Percentiles rank a stretch among this genome's conserved stretches.
Conservation (phyloP, 2,329 filamentous ascomycete species). For the Harringtonia aguacate region DNA sequence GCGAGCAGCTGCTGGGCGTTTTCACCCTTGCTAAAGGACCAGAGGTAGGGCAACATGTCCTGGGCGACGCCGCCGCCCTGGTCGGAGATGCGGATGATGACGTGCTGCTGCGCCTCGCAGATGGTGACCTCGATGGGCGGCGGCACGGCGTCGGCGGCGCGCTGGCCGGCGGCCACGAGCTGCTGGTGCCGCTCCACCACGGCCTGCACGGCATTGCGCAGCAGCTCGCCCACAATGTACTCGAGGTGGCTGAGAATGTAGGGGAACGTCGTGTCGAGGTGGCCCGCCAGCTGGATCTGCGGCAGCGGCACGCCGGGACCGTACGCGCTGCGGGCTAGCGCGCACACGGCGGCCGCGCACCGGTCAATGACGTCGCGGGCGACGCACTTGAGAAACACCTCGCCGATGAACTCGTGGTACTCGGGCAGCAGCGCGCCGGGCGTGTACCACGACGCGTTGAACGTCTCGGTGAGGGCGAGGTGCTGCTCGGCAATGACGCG, state of each 20-base stretch:
- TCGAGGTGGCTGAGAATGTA: slow-evolving; percentile 95
- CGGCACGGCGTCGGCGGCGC: slow-evolving; percentile 25
- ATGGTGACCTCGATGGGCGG: slow-evolving; percentile 90
- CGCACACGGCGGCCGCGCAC: slow-evolving; percentile 66
- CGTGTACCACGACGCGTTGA: slow-evolving; percentile 82
- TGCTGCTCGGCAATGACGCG: slow-evolving; percentile 97
- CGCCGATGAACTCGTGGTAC: slow-evolving; percentile 74
- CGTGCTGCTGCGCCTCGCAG: slow-evolving; percentile 87
- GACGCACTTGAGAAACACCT: slow-evolving; percentile 89
- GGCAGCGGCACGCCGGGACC: slow-evolving; percentile 63
- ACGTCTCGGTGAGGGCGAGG: slow-evolving; percentile 87
- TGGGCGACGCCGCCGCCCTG: slow-evolving; percentile 85
- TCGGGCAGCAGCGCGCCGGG: slow-evolving; percentile 62
- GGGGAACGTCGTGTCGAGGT: slow-evolving; percentile 83
- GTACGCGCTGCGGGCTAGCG: slow-evolving; percentile 66
- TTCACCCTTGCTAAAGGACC: slow-evolving; percentile 94
- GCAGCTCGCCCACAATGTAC: slow-evolving; percentile 91
- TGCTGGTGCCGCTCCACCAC: slow-evolving; percentile 63
- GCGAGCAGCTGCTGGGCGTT: slow-evolving; percentile 66
- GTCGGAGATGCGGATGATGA: slow-evolving; percentile 93
- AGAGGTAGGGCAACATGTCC: slow-evolving; percentile 78
- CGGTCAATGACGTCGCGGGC: slow-evolving; percentile 80
- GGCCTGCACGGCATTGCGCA: slow-evolving; percentile 91
- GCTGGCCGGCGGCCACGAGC: neutral
- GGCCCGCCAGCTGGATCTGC: slow-evolving; percentile 71